phyloP scores from a whole-genome alignment of 257 asterid genomes.

The Salvia miltiorrhiza region DNA sequence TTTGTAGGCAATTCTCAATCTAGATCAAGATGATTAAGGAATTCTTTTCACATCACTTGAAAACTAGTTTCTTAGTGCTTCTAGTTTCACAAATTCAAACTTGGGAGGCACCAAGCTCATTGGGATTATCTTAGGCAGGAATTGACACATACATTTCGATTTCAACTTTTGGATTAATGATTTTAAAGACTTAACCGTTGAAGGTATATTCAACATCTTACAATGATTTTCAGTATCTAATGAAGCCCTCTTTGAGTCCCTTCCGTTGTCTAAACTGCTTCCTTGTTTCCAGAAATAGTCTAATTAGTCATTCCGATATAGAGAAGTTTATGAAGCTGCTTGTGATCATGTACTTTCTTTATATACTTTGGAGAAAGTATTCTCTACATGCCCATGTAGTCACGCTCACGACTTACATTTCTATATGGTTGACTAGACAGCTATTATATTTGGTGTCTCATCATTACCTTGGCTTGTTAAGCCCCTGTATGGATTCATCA shows the following conservation, averaged over 20 bases:
- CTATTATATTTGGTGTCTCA: conserved; percentile 83
- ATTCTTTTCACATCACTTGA: not conserved
- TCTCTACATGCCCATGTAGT: not conserved
- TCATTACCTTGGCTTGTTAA: conserved; percentile 94
- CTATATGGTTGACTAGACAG: conserved; percentile 75
- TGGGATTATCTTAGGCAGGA: too few species aligned
- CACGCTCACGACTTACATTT: conserved; percentile 35
- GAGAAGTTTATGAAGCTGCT: not conserved
- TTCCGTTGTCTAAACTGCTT: not conserved
- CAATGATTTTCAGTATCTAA: not conserved
- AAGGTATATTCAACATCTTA: too few species aligned
- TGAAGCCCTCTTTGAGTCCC: not conserved
- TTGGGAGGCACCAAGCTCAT: too few species aligned
- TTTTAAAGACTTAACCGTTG: too few species aligned
- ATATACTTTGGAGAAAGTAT: not conserved
- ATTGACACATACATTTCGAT: too few species aligned
- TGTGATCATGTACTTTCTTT: not conserved
- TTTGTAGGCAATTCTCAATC: not conserved
- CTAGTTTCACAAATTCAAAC: too few species aligned
- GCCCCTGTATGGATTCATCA: conserved; percentile 95
- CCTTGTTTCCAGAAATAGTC: not conserved
- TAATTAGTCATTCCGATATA: not conserved
- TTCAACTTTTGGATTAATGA: too few species aligned
- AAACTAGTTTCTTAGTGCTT: not conserved
- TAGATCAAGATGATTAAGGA: not conserved